Conservation (phyloP, 306 rosid species). For the Mimosa pudica region DNA sequence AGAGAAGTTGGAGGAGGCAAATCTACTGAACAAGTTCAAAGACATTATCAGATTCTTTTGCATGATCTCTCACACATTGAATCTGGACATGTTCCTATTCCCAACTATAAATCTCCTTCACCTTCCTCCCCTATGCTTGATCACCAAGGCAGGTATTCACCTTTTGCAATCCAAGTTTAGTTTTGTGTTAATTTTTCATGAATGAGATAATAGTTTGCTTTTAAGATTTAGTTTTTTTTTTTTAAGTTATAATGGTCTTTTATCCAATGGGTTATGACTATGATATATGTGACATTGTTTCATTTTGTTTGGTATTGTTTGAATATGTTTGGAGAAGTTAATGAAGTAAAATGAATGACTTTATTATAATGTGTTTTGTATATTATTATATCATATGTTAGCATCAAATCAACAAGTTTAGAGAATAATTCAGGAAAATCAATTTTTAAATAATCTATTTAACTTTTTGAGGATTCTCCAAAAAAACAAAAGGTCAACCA, state of each 20-base stretch:
- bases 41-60: conserved; percentile 54
- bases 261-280: not conserved
- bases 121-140: not conserved
- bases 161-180: not conserved
- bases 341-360: no score
- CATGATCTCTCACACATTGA: conserved; percentile 59
- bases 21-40: conserved; percentile 50
- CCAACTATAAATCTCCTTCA: conserved; percentile 40
- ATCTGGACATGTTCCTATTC: conserved; percentile 59
- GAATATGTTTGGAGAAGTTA: no score
- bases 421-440: no score
- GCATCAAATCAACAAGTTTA: no score
- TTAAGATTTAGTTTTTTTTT: not conserved
- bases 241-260: not conserved
- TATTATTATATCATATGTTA: no score
- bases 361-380: no score
- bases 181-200: not conserved
- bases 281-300: not conserved
- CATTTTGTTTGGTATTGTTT: not conserved
- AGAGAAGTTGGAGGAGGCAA: conserved; percentile 50
- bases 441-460: no score
- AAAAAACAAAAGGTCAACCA: no score
- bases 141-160: conserved; percentile 26
- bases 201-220: not conserved
- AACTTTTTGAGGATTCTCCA: no score